Conservation (phyloP, 2,329 filamentous ascomycete species). For the Cercospora brassicicola region DNA sequence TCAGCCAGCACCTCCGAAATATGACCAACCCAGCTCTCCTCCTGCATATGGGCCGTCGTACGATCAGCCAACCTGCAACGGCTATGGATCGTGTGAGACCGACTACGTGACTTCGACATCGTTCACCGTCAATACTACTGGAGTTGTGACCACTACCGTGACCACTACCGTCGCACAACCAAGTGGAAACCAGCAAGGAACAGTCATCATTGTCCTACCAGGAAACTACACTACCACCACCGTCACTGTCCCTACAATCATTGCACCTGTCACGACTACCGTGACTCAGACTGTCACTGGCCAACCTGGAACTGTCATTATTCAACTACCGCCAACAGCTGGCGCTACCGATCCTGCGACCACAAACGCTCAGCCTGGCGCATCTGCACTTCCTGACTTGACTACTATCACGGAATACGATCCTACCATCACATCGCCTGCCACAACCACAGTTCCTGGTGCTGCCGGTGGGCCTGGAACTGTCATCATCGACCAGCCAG, state of each 20-base stretch:
- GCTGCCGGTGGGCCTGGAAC: neutral
- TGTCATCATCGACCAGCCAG: neutral
- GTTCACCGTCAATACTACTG: neutral
- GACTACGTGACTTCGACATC: conserved; percentile 4
- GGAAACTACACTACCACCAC: neutral
- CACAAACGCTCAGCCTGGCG: neutral
- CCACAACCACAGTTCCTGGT: neutral
- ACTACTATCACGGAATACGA: neutral
- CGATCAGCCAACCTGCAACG: neutral
- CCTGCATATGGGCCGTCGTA: neutral
- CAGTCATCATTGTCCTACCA: neutral
- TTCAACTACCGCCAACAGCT: neutral
- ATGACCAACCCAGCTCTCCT: neutral
- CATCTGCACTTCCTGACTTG: neutral
- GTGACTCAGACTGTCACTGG: neutral
- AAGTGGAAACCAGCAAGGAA: neutral
- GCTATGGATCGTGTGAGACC: neutral
- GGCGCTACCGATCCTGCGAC: neutral
- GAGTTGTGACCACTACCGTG: neutral
- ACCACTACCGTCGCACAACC: neutral
- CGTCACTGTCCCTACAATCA: neutral
- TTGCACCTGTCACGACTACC: neutral
- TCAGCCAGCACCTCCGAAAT: neutral
- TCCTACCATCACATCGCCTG: neutral
- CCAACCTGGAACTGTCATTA: neutral